These are phyloP conservation scores for Phytophthora aleatoria DNA, from an alignment of 352 stramenopile genomes.

Conservation along the genomic window DNA sequence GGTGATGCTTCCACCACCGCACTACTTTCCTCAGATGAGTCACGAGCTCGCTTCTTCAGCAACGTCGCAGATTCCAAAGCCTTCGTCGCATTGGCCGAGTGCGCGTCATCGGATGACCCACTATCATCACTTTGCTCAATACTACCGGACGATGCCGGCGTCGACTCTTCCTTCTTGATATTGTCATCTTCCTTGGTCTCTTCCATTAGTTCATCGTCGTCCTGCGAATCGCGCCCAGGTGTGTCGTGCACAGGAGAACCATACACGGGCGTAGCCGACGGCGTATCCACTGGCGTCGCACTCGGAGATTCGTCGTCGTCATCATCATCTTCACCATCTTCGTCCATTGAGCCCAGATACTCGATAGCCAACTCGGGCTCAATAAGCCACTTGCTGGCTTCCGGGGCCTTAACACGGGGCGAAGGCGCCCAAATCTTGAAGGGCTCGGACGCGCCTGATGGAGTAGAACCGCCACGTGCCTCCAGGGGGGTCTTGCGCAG, in stretches of 20 bases:
- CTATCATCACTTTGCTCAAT: slow-evolving; percentile 59
- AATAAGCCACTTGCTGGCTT: slow-evolving; percentile 85
- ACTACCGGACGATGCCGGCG: slow-evolving; percentile 42
- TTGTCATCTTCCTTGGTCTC: slow-evolving; percentile 42
- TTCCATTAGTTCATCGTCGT: slow-evolving; percentile 45
- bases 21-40: slow-evolving; percentile 30
- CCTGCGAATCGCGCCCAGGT: slow-evolving; percentile 41
- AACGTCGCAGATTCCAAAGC: slow-evolving; percentile 43
- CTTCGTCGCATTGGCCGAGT: slow-evolving; percentile 23
- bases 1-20: slow-evolving; percentile 19
- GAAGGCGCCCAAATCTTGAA: slow-evolving; percentile 88
- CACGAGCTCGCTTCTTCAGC: slow-evolving; percentile 59
- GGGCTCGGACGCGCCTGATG: slow-evolving; percentile 39
- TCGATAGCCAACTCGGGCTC: slow-evolving; percentile 78
- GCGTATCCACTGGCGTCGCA: slow-evolving; percentile 69
- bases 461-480: slow-evolving; percentile 45
- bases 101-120: slow-evolving; percentile 49
- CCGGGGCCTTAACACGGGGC: slow-evolving; percentile 67
- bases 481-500: slow-evolving; percentile 78
- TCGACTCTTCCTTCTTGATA: slow-evolving; percentile 40
- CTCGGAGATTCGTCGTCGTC: slow-evolving; percentile 75
- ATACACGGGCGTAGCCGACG: slow-evolving; percentile 71
- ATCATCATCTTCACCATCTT: slow-evolving; percentile 70
- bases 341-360: slow-evolving; percentile 84
- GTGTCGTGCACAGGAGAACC: slow-evolving; percentile 62